These are phyloP conservation scores for Phialophora chinensis DNA, from an alignment of 2,329 filamentous ascomycete species.

Conservation along the genomic window DNA sequence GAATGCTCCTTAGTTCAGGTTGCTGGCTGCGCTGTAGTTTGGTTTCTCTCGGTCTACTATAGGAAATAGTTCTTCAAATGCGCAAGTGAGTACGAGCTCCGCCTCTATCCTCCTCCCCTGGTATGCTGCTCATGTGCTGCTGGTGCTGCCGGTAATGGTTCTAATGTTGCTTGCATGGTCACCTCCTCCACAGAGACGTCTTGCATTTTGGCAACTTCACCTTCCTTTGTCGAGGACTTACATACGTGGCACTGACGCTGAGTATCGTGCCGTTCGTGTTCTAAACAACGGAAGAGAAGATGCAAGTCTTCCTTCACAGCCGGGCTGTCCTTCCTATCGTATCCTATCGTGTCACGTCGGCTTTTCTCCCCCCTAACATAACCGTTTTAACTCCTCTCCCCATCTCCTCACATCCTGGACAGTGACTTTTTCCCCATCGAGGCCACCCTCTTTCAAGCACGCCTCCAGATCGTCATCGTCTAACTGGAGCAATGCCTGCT, in stretches of 20 bases:
- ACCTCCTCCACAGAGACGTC: too few species aligned
- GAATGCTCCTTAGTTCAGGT: too few species aligned
- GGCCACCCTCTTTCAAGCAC: constrained; percentile 53
- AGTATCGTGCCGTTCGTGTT: background rate
- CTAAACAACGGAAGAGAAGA: too few species aligned
- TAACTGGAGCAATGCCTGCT: constrained; percentile 75
- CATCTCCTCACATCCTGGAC: constrained; percentile 35
- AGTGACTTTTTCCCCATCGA: constrained; percentile 32
- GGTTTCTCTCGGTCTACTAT: too few species aligned
- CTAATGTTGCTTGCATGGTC: too few species aligned
- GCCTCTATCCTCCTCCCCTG: too few species aligned
- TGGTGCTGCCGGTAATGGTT: too few species aligned
- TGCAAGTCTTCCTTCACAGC: background rate
- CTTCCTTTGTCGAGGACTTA: background rate
- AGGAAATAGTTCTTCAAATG: too few species aligned
- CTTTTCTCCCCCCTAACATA: constrained; percentile 30
- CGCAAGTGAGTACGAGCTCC: too few species aligned
- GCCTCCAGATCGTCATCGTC: constrained; percentile 63
- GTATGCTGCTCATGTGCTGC: too few species aligned
- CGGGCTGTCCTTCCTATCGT: background rate
- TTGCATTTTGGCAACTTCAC: too few species aligned
- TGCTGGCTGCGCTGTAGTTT: too few species aligned
- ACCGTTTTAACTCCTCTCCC: constrained; percentile 38
- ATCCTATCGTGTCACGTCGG: background rate
- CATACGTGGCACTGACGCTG: background rate